Evolutionary conservation across 2,329 filamentous ascomycete genomes (phyloP).

Genomic region (Fusarium vanettenii): DNA sequence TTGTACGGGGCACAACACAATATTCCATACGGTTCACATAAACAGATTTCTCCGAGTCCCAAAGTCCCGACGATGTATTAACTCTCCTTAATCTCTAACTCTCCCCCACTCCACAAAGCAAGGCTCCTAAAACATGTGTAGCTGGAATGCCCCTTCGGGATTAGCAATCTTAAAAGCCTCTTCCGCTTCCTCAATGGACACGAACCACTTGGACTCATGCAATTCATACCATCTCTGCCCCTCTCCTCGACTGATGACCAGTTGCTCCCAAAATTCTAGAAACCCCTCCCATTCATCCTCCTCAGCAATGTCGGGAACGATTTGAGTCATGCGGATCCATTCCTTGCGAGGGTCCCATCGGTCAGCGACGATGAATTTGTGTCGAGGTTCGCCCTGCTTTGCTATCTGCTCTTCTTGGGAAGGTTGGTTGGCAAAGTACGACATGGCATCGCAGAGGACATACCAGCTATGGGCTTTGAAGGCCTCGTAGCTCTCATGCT

Average conservation of each 20-base stretch:
- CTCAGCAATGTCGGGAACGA: neutral
- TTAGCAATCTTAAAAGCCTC: neutral
- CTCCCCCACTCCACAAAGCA: neutral
- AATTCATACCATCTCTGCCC: slow-evolving; percentile 6
- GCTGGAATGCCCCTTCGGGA: neutral
- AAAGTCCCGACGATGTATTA: neutral
- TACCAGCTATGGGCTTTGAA: neutral
- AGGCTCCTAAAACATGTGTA: neutral
- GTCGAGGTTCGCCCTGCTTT: neutral
- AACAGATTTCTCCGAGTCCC: neutral
- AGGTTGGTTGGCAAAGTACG: neutral
- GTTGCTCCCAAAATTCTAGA: neutral
- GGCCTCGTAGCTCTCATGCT: neutral
- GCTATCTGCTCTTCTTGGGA: neutral
- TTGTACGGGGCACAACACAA: neutral
- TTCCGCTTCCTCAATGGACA: neutral
- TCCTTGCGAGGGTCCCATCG: slow-evolving; percentile 17
- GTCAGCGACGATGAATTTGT: slow-evolving; percentile 1
- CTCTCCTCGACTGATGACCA: neutral
- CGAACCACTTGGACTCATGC: neutral
- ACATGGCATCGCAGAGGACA: slow-evolving; percentile 3
- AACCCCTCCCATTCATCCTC: neutral
- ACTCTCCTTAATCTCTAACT: neutral
- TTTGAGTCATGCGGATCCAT: slow-evolving; percentile 2
- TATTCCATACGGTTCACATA: neutral